phyloP scores from a whole-genome alignment of 1,284 basidiomycete species.

The Neotropicomus parvogracilis region DNA sequence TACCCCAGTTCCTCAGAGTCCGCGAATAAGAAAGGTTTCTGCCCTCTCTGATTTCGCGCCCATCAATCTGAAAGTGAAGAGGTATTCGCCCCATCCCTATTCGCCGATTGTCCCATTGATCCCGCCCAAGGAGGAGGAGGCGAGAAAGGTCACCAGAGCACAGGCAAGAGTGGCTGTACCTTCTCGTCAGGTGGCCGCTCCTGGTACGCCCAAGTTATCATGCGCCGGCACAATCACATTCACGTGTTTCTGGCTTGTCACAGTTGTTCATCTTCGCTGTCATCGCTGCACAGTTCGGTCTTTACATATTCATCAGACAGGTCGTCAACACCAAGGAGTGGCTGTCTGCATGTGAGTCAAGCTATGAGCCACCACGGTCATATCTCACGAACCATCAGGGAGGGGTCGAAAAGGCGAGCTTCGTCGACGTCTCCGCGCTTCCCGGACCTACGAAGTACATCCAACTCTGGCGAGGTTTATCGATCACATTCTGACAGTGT shows the following conservation, averaged over 20 bases:
- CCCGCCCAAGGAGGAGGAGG: constrained; percentile 44
- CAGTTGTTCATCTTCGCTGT: constrained; percentile 81
- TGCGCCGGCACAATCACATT: background rate
- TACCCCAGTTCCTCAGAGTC: constrained; percentile 31
- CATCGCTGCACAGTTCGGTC: constrained; percentile 82
- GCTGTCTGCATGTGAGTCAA: constrained; percentile 74
- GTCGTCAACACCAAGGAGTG: constrained; percentile 92
- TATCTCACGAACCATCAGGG: constrained; percentile 45
- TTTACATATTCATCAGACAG: constrained; percentile 87
- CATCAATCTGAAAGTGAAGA: constrained; percentile 76
- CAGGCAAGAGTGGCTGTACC: constrained; percentile 75
- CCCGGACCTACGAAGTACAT: constrained; percentile 61
- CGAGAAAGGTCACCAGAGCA: constrained; percentile 45
- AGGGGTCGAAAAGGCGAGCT: constrained; percentile 79
- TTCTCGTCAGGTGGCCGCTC: constrained; percentile 85
- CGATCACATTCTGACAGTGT: background rate
- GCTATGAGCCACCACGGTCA: background rate
- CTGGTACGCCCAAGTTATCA: constrained; percentile 54
- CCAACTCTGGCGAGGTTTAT: too few species aligned
- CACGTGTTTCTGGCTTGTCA: constrained; percentile 6
- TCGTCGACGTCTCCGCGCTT: constrained; percentile 70
- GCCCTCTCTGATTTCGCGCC: constrained; percentile 93
- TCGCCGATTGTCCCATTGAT: background rate
- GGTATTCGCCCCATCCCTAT: constrained; percentile 37
- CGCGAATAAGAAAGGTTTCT: constrained; percentile 68